Evolutionary conservation across 163 green algal species (phyloP).

Genomic region (Trebouxiophyceae sp.): DNA sequence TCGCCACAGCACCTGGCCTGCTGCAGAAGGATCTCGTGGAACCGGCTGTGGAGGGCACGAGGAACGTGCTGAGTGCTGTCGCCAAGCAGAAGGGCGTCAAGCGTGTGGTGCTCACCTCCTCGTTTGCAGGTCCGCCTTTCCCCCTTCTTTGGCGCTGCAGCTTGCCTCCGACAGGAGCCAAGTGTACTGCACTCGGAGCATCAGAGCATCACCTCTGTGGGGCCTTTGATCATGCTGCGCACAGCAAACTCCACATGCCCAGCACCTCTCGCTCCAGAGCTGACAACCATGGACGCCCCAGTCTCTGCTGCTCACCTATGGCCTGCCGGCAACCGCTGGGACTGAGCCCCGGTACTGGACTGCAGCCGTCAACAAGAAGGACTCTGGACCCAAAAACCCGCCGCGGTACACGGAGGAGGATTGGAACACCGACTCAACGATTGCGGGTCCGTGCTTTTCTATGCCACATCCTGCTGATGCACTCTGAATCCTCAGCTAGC

Average conservation of each 20-base stretch:
- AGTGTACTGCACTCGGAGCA: too few species aligned
- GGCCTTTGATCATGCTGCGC: too few species aligned
- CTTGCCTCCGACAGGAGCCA: too few species aligned
- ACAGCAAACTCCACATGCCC: too few species aligned
- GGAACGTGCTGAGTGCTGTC: slow-evolving; percentile 44
- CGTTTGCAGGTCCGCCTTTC: slow-evolving; percentile 11
- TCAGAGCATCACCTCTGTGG: too few species aligned
- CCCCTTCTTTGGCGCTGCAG: background rate
- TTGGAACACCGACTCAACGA: slow-evolving; percentile 52
- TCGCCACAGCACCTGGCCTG: slow-evolving; percentile 1
- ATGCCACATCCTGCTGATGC: too few species aligned
- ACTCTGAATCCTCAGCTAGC: too few species aligned
- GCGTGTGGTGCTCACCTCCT: slow-evolving; percentile 69
- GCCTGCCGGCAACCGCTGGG: too few species aligned
- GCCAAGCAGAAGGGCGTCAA: slow-evolving; percentile 31
- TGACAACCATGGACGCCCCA: too few species aligned
- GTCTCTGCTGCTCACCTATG: too few species aligned
- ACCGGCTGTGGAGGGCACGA: slow-evolving; percentile 60
- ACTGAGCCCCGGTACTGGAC: background rate
- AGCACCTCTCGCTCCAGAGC: too few species aligned
- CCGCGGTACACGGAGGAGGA: slow-evolving; percentile 55
- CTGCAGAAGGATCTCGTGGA: slow-evolving; percentile 50
- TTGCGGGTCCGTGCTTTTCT: too few species aligned
- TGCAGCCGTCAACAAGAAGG: slow-evolving; percentile 22
- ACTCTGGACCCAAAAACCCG: slow-evolving; percentile 8